Conservation (phyloP, 306 rosid genomes). For the Spatholobus suberectus region DNA sequence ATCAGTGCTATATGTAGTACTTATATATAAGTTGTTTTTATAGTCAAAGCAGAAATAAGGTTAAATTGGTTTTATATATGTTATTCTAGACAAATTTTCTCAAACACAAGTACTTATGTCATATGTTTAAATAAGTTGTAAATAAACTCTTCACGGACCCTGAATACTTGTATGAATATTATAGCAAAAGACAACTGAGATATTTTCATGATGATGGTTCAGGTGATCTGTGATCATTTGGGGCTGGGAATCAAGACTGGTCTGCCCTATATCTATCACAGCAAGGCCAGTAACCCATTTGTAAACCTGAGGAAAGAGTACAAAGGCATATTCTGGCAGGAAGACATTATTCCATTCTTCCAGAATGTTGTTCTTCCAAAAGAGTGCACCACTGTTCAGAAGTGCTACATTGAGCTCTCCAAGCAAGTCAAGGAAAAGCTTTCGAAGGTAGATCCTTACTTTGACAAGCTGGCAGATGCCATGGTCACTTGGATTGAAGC, state of each 20-base stretch:
- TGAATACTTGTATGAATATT: not conserved
- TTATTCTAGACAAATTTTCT: not conserved
- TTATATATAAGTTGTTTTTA: no score
- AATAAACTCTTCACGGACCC: not conserved
- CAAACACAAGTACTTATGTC: not conserved
- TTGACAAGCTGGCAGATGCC: conserved; percentile 68
- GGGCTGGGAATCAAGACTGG: conserved; percentile 92
- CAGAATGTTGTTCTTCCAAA: conserved; percentile 57
- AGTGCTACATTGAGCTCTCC: conserved; percentile 85
- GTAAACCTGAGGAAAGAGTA: conserved; percentile 54
- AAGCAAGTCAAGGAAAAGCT: conserved; percentile 92
- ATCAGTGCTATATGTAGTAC: not conserved
- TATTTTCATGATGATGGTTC: not conserved
- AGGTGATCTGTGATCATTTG: conserved; percentile 86
- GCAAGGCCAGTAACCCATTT: conserved; percentile 57
- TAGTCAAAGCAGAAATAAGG: not conserved
- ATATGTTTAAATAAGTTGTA: not conserved
- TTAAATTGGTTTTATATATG: not conserved
- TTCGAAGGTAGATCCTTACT: conserved; percentile 81
- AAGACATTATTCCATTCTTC: conserved; percentile 57
- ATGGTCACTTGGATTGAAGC: conserved; percentile 86
- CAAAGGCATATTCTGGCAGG: conserved; percentile 59
- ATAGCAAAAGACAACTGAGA: not conserved
- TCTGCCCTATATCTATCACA: conserved; percentile 70
- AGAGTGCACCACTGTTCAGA: conserved; percentile 84